A percentile compares a stretch with the other conserved stretches of the same genome.
phyloP scores from a whole-genome alignment of 306 rosid genomes.

The Cicer chorassanicum region DNA sequence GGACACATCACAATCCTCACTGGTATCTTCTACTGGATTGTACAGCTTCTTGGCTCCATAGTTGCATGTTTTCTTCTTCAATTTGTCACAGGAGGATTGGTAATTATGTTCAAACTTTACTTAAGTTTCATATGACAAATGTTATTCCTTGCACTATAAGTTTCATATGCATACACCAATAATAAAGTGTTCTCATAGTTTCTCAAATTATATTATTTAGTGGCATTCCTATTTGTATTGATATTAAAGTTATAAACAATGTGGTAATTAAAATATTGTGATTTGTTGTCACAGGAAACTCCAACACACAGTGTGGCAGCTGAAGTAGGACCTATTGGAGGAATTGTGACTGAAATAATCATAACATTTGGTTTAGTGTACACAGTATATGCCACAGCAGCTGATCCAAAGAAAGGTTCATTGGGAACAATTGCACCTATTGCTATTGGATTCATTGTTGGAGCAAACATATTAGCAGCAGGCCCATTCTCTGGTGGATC shows the following conservation, averaged over 20 bases:
- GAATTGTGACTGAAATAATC: constrained; percentile 75
- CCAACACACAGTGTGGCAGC: constrained; percentile 75
- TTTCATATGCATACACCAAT: no score
- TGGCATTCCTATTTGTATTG: background rate
- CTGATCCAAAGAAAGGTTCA: constrained; percentile 86
- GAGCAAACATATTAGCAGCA: constrained; percentile 88
- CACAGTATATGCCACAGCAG: constrained; percentile 94
- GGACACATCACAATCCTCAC: constrained; percentile 88
- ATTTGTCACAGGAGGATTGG: constrained; percentile 81
- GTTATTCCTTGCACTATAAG: no score
- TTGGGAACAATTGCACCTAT: constrained; percentile 87
- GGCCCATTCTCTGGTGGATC: constrained; percentile 96
- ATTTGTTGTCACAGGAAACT: constrained; percentile 48
- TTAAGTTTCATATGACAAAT: background rate
- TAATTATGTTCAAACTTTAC: constrained; percentile 15
- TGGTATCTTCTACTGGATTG: constrained; percentile 83
- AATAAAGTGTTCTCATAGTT: no score
- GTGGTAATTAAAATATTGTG: background rate
- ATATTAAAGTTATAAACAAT: no score
- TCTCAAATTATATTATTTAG: background rate
- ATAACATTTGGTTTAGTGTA: constrained; percentile 85
- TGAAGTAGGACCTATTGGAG: constrained; percentile 71
- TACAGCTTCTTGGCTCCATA: constrained; percentile 87
- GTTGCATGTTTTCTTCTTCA: constrained; percentile 81
- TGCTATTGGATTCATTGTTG: constrained; percentile 90